Percentiles rank a stretch among this genome's conserved stretches.
Conservation (phyloP, 2,329 filamentous ascomycete genomes). For the Aspergillus melleus region DNA sequence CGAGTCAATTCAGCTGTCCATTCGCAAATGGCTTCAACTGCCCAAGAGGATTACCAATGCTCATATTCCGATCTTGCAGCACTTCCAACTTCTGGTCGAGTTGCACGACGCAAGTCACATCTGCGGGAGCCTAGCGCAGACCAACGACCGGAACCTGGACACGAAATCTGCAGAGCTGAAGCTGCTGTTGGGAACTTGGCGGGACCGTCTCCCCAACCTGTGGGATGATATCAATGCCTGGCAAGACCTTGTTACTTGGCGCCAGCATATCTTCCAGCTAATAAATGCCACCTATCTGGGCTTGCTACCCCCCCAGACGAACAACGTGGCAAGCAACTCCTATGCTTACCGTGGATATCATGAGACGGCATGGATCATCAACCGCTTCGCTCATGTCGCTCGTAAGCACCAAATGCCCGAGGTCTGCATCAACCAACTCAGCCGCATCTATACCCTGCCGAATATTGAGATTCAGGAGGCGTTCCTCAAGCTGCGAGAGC, state of each 20-base stretch:
- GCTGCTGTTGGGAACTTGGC: slow-evolving; percentile 88
- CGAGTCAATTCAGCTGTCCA: slow-evolving; percentile 94
- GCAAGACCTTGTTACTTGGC: slow-evolving; percentile 99
- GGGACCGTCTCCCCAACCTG: slow-evolving; percentile 90
- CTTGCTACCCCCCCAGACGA: slow-evolving; percentile 75
- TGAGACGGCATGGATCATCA: slow-evolving; percentile 99
- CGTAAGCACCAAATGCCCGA: slow-evolving; percentile 95
- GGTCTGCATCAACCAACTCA: slow-evolving; percentile 95
- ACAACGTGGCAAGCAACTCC: slow-evolving; percentile 83
- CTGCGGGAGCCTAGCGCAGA: slow-evolving; percentile 83
- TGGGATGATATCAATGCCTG: slow-evolving; percentile 99
- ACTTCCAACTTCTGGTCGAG: slow-evolving; percentile 97
- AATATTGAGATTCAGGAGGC: slow-evolving; percentile 99
- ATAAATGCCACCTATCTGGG: slow-evolving; percentile 93
- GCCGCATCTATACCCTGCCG: slow-evolving; percentile 95
- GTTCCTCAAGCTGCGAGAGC: slow-evolving; percentile 96
- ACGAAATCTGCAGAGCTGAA: slow-evolving; percentile 95
- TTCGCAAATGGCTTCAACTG: slow-evolving; percentile 98
- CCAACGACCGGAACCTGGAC: slow-evolving; percentile 81
- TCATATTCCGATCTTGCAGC: slow-evolving; percentile 90
- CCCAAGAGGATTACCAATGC: slow-evolving; percentile 90
- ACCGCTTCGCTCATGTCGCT: slow-evolving; percentile 95
- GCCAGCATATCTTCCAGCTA: slow-evolving; percentile 96
- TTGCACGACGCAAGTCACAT: slow-evolving; percentile 97
- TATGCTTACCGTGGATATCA: slow-evolving; percentile 97